A percentile compares a stretch with the other conserved stretches of the same genome.
These are phyloP conservation scores for Geotrichum klebahnii DNA, from an alignment of 1,139 yeast genomes.

Conservation along the genomic window DNA sequence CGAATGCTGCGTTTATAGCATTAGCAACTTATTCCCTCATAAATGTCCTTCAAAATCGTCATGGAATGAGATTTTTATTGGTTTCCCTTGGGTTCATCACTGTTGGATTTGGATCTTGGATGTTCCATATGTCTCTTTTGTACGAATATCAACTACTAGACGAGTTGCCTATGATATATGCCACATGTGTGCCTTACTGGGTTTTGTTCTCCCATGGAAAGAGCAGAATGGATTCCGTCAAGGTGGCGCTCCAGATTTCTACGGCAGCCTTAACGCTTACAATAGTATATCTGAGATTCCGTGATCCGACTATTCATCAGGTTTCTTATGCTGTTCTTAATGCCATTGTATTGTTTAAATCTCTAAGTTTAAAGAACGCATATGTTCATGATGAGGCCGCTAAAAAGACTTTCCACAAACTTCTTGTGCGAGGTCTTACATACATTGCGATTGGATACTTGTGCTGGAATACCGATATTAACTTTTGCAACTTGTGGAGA, in stretches of 20 bases:
- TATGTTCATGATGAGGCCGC: conserved; percentile 52
- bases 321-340: conserved; percentile 66
- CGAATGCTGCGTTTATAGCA: conserved; percentile 66
- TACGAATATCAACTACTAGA: conserved; percentile 88
- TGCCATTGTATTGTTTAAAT: conserved; percentile 54
- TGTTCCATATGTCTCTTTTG: conserved; percentile 90
- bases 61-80: conserved; percentile 66
- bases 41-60: conserved; percentile 55
- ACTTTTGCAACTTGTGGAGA: conserved; percentile 65
- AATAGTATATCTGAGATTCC: conserved; percentile 58
- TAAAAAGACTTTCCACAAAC: conserved; percentile 46
- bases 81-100: conserved; percentile 74
- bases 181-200: conserved; percentile 94
- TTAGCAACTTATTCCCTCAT: conserved; percentile 64
- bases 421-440: conserved; percentile 57
- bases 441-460: conserved; percentile 69
- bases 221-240: conserved; percentile 39
- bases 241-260: conserved; percentile 36
- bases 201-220: conserved; percentile 69
- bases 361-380: conserved; percentile 48
- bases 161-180: conserved; percentile 96
- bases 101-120: conserved; percentile 92
- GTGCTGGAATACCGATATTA: conserved; percentile 83
- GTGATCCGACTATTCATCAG: conserved; percentile 87
- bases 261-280: conserved; percentile 53